phyloP scores from a whole-genome alignment of 75 land plant genomes.

The Pseudotsuga menziesii region DNA sequence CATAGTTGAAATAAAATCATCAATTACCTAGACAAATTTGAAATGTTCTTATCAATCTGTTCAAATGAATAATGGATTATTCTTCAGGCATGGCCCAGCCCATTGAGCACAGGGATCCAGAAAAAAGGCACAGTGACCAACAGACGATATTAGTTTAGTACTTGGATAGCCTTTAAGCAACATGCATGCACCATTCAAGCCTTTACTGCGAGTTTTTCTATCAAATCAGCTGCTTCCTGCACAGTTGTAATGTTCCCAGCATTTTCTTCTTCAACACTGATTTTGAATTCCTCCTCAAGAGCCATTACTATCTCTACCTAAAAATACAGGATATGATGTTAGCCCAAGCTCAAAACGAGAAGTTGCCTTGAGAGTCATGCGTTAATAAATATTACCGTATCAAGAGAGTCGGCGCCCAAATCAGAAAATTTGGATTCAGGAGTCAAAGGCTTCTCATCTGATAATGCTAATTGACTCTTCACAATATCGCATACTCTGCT shows the following conservation, averaged over 20 bases:
- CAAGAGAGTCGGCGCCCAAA: constrained; percentile 70
- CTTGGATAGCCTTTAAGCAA: neutral
- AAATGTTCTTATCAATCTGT: neutral
- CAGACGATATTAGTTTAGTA: too few relatives aligned
- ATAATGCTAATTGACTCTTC: constrained; percentile 35
- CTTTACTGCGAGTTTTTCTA: constrained; percentile 35
- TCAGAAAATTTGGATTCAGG: constrained; percentile 38
- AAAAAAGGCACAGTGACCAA: neutral
- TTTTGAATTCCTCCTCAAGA: constrained; percentile 48
- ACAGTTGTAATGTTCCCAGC: constrained; percentile 49
- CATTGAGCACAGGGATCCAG: neutral
- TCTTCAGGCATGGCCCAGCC: neutral
- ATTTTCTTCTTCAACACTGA: constrained; percentile 52
- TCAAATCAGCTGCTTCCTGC: constrained; percentile 54
- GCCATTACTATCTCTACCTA: constrained; percentile 70
- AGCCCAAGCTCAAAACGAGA: neutral
- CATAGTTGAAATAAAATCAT: neutral
- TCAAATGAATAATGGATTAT: neutral
- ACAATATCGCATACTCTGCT: constrained; percentile 34
- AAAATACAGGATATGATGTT: neutral
- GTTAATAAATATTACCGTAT: constrained; percentile 30
- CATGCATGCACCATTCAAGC: neutral
- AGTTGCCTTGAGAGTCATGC: neutral
- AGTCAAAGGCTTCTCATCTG: constrained; percentile 28
- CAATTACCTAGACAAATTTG: neutral